These are phyloP conservation scores for Carex cristatella DNA, from an alignment of 176 grass and related monocot genomes.

Conservation along the genomic window DNA sequence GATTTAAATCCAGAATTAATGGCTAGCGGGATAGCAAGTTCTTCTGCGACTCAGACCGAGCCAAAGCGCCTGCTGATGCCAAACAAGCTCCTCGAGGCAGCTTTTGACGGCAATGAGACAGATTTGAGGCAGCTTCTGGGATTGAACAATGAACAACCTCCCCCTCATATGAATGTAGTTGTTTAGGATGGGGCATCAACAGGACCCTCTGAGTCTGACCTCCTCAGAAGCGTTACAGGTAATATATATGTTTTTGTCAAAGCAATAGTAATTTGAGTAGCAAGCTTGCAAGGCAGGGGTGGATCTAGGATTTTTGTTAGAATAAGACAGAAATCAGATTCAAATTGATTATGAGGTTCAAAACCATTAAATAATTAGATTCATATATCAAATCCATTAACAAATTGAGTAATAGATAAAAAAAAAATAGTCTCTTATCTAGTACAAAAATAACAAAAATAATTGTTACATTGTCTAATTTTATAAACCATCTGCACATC, in stretches of 20 bases:
- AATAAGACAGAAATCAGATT: too few species aligned
- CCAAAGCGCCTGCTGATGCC: neutral
- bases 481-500: too few species aligned
- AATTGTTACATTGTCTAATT: too few species aligned
- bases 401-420: too few species aligned
- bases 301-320: too few species aligned
- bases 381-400: too few species aligned
- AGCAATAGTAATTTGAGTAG: too few species aligned
- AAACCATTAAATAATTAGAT: too few species aligned
- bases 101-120: neutral
- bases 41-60: neutral
- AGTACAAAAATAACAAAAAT: too few species aligned
- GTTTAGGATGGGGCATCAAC: neutral
- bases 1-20: neutral
- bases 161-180: neutral
- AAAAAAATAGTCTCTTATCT: too few species aligned
- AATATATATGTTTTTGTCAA: neutral
- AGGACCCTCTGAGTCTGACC: neutral
- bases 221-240: neutral
- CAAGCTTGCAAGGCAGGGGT: too few species aligned
- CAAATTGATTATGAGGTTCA: too few species aligned
- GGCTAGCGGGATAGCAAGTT: neutral
- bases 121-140: neutral
- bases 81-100: neutral
- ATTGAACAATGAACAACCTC: neutral